Percentiles rank a stretch among this genome's conserved stretches.
phyloP scores from a whole-genome alignment of 23 red algal species.

The Chondrus crispus region DNA sequence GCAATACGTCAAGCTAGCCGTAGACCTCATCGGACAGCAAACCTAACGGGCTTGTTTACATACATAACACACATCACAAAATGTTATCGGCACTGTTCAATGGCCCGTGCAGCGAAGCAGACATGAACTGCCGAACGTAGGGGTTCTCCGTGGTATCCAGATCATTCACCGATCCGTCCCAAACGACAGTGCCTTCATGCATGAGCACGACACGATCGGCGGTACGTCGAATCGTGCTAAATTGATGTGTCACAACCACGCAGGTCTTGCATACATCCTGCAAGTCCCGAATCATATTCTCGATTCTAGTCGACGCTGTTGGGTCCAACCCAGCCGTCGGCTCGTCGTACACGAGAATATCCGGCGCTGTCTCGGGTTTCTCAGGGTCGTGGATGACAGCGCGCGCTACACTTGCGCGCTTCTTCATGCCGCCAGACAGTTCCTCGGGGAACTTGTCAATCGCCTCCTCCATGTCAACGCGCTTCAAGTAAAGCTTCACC shows the following conservation, averaged over 20 bases:
- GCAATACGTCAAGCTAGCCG: too few relatives aligned
- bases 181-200: slow-evolving; percentile 67
- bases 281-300: slow-evolving; percentile 68
- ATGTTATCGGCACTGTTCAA: slow-evolving; percentile 33
- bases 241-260: slow-evolving; percentile 75
- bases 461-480: slow-evolving; percentile 52
- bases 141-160: slow-evolving; percentile 73
- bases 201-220: slow-evolving; percentile 71
- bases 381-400: slow-evolving; percentile 68
- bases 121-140: slow-evolving; percentile 66
- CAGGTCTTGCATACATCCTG: slow-evolving; percentile 60
- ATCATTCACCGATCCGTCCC: slow-evolving; percentile 60
- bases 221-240: slow-evolving; percentile 77
- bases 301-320: slow-evolving; percentile 74
- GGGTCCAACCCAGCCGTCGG: slow-evolving; percentile 76
- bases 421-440: slow-evolving; percentile 74
- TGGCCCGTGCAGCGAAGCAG: slow-evolving; percentile 44
- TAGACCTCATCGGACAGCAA: too few relatives aligned
- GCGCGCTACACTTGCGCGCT: slow-evolving; percentile 70
- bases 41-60: too few relatives aligned
- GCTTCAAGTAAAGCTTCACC: slow-evolving; percentile 42
- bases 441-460: slow-evolving; percentile 57
- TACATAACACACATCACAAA: too few relatives aligned
- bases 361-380: slow-evolving; percentile 32
- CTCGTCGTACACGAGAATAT: slow-evolving; percentile 69